phyloP scores from a whole-genome alignment of 768 basidiomycete genomes.

The Termitomyces sp. region DNA sequence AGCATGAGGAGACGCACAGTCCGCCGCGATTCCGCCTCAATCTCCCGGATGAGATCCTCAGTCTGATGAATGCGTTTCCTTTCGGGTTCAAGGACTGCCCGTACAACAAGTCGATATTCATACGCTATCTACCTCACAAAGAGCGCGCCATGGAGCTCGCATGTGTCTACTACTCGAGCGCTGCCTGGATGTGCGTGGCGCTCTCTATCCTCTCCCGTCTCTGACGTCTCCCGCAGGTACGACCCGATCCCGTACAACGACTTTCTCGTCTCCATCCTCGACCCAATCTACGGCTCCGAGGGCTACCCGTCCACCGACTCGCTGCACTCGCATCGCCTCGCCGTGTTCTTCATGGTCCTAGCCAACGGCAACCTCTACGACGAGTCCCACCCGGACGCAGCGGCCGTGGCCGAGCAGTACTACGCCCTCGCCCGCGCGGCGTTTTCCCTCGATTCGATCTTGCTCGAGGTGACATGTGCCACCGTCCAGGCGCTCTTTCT shows the following conservation, averaged over 20 bases:
- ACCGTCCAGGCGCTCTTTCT: constrained; percentile 45
- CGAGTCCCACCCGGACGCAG: constrained; percentile 23
- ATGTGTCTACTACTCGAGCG: constrained; percentile 36
- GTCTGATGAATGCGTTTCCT: constrained; percentile 43
- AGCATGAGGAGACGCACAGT: constrained; percentile 14
- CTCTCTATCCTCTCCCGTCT: neutral
- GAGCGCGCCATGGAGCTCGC: constrained; percentile 33
- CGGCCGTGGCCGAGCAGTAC: constrained; percentile 31
- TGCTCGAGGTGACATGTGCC: constrained; percentile 37
- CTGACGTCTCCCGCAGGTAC: constrained; percentile 27
- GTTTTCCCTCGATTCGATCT: constrained; percentile 38
- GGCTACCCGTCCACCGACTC: constrained; percentile 24
- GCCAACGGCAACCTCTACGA: constrained; percentile 44
- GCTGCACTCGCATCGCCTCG: constrained; percentile 41
- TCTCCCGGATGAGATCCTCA: constrained; percentile 37
- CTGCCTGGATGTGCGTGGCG: constrained; percentile 40
- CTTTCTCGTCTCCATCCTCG: constrained; percentile 32
- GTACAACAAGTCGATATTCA: constrained; percentile 31
- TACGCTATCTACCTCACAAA: constrained; percentile 33
- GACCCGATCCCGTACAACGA: constrained; percentile 39
- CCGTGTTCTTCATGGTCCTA: constrained; percentile 48
- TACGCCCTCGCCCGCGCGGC: constrained; percentile 44
- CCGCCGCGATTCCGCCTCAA: constrained; percentile 20
- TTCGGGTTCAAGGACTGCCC: constrained; percentile 37
- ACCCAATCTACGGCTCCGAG: constrained; percentile 35